These are phyloP conservation scores for Globisporangium canariense DNA, from an alignment of 352 stramenopile genomes.

Conservation along the genomic window DNA sequence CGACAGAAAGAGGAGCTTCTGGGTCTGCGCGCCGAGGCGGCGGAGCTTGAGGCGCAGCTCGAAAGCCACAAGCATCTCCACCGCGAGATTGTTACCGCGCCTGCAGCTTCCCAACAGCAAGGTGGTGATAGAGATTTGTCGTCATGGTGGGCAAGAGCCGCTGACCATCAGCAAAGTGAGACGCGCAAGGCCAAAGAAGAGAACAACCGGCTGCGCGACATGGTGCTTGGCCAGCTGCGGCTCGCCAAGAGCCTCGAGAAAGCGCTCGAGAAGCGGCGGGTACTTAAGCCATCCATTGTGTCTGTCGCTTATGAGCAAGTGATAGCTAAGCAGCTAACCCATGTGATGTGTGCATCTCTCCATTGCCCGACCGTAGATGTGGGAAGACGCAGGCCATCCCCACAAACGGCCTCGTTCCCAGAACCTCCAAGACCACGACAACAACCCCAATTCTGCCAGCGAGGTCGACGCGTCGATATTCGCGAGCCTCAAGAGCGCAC, in stretches of 20 bases:
- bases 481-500: not conserved
- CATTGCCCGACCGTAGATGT: not conserved
- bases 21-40: constrained; percentile 1
- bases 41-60: constrained; percentile 8
- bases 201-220: constrained; percentile 8
- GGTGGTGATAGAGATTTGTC: not conserved
- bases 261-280: constrained; percentile 20
- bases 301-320: too few species aligned
- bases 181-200: not conserved
- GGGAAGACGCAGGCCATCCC: not conserved
- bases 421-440: too few species aligned
- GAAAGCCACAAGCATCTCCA: constrained; percentile 5
- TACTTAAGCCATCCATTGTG: too few species aligned
- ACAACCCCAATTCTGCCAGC: not conserved
- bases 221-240: constrained; percentile 11
- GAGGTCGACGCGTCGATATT: not conserved
- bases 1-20: constrained; percentile 10
- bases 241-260: constrained; percentile 24
- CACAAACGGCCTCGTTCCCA: not conserved
- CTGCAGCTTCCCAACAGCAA: not conserved
- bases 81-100: not conserved
- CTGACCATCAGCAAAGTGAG: not conserved
- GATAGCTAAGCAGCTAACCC: too few species aligned
- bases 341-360: not conserved
- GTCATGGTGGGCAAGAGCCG: constrained; percentile 9